phyloP scores from a whole-genome alignment of 805 yeast genomes.

The Saccharomyces cerevisiae region DNA sequence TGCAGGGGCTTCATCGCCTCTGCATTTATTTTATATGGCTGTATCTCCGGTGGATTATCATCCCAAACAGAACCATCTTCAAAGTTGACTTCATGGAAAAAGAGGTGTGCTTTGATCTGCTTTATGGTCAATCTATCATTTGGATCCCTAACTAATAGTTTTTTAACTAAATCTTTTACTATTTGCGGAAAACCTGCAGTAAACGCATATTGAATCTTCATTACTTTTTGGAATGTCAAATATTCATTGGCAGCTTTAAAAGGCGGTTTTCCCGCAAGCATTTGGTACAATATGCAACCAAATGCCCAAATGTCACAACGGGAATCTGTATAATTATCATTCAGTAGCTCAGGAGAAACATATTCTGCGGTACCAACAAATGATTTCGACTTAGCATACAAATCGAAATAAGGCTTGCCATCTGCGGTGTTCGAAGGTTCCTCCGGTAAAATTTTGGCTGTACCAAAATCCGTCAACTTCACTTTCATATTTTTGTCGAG shows the following conservation, averaged over 20 bases:
- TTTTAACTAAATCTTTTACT: conserved; percentile 59
- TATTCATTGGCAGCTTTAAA: conserved; percentile 74
- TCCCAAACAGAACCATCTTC: conserved; percentile 49
- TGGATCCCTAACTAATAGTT: conserved; percentile 55
- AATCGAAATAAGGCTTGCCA: conserved; percentile 41
- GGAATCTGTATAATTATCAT: conserved; percentile 69
- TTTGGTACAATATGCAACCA: conserved; percentile 87
- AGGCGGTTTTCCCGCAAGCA: conserved; percentile 85
- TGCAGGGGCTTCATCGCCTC: conserved; percentile 70
- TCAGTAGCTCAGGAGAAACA: conserved; percentile 68
- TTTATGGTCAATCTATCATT: conserved; percentile 47
- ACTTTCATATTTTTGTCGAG: conserved; percentile 49
- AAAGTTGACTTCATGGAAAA: conserved; percentile 49
- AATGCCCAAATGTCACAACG: conserved; percentile 97
- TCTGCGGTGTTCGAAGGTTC: conserved; percentile 33
- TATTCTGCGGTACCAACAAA: conserved; percentile 80
- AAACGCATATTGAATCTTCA: conserved; percentile 67
- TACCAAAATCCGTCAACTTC: conserved; percentile 72
- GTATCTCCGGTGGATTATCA: conserved; percentile 47
- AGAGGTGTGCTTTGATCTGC: conserved; percentile 51
- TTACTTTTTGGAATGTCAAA: conserved; percentile 66
- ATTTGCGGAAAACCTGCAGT: conserved; percentile 73
- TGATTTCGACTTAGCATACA: conserved; percentile 61
- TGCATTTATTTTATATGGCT: conserved; percentile 65
- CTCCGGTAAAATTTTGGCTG: conserved; percentile 56